Evolutionary conservation across 1,284 basidiomycete genomes (phyloP), one percentile per base, ranked within the genome.

Genomic region (Inonotus obliquus): DNA sequence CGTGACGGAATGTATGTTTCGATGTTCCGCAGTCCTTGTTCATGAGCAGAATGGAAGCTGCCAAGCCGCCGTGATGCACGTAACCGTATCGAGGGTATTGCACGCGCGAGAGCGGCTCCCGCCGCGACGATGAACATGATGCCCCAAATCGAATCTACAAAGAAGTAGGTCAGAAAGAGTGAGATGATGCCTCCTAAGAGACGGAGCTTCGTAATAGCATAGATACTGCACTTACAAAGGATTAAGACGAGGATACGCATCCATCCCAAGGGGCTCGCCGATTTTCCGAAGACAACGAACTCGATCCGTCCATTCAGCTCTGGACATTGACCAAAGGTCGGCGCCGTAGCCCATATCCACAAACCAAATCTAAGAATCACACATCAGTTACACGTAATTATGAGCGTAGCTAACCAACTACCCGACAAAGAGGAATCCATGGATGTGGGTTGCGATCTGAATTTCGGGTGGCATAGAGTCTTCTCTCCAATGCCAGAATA

Each of bases 401-500:
- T 21, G 9, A 44, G 4, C 17, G n/a, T 21, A 44, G n/a, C n/a
- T 2, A 4, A 0, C 10, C n/a, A 0, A 21, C n/a, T 54, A 63
- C 62, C 62, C 62, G 21, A 63, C 48, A 49, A 63, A 63, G 10
- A 63, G 32, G 38, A 63, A 63, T 9, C 62, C 62, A 37, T 63
- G 62, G 5, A 63, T 29, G 47, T 63, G 59, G 9, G 62, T 63
- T 13, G 62, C 62, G 2, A 60, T 37, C 11, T 52, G 54, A 51
- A 63, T 63, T 21, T 63, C 62, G 23, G 47, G 13, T 38, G 62
- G 62, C 62, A 63, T 63, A 29, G 29, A 27, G 3, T 51, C 48
- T 17, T 38, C 38, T n/a, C 62, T 38, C 62, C 62, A 63, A 35
- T 63, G 62, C 29, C 49, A 44, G 59, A 63, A 63, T 13, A 60